These are phyloP conservation scores for Tuber magnatum DNA, from an alignment of 495 filamentous ascomycete genomes.

Conservation along the genomic window DNA sequence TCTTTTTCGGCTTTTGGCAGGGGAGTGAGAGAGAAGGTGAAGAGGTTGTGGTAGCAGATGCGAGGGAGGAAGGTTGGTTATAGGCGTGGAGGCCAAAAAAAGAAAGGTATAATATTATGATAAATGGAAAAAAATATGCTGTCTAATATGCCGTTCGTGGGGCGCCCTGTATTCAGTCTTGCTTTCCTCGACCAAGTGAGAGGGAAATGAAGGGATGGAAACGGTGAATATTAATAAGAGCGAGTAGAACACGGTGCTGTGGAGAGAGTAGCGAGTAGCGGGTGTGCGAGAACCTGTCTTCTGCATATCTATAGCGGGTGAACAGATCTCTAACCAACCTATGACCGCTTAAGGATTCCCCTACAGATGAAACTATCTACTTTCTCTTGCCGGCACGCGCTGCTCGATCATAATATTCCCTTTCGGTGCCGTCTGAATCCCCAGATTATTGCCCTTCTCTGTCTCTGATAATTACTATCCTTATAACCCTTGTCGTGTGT, in stretches of 20 bases:
- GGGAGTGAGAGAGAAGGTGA: conserved; percentile 11
- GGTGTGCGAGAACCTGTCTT: neutral
- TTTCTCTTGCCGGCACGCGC: neutral
- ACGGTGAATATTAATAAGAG: neutral
- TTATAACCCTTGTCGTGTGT: neutral
- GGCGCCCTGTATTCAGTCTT: neutral
- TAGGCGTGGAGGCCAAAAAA: neutral
- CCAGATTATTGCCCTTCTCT: neutral
- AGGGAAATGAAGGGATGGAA: neutral
- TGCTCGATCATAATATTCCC: neutral
- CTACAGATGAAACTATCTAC: neutral
- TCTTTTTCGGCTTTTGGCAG: conserved; percentile 15
- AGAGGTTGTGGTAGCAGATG: neutral
- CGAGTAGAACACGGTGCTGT: neutral
- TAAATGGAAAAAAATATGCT: neutral
- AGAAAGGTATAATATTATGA: neutral
- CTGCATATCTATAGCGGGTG: neutral
- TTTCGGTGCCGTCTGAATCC: neutral
- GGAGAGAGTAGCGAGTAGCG: too few species aligned
- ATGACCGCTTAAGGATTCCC: neutral
- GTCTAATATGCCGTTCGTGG: neutral
- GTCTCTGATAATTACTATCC: neutral
- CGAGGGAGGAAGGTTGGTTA: neutral
- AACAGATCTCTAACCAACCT: neutral
- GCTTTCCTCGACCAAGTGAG: neutral